These are phyloP conservation scores for Vitis riparia DNA, from an alignment of 164 flowering plant species.

Conservation along the genomic window DNA sequence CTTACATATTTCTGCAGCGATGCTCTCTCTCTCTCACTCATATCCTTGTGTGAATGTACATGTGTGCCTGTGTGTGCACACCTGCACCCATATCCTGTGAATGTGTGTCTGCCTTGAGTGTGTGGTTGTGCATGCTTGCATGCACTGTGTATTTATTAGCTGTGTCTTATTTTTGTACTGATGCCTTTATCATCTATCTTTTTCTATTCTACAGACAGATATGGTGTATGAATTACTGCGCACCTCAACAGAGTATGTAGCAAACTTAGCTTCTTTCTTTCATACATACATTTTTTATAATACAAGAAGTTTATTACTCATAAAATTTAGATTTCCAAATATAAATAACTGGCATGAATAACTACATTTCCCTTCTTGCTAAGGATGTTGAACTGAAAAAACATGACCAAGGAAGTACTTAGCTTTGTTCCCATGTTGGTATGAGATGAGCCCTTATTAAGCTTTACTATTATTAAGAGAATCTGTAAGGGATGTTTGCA, in stretches of 20 bases:
- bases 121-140: too few species aligned
- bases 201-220: conserved; percentile 64
- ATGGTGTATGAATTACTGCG: conserved; percentile 98
- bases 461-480: too few species aligned
- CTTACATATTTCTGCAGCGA: not conserved
- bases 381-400: not conserved
- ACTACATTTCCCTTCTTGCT: not conserved
- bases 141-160: too few species aligned
- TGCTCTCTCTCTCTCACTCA: conserved; percentile 1
- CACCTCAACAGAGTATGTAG: conserved; percentile 92
- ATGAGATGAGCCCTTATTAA: too few species aligned
- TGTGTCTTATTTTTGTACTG: not conserved
- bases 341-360: not conserved
- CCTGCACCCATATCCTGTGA: too few species aligned
- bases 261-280: conserved; percentile 3
- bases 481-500: too few species aligned
- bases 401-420: not conserved
- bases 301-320: not conserved
- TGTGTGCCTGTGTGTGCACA: not conserved
- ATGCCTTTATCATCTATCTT: conserved; percentile 6
- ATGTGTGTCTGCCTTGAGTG: too few species aligned
- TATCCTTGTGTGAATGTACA: not conserved
- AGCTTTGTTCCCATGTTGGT: too few species aligned
- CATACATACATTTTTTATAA: not conserved
- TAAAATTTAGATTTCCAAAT: not conserved